phyloP scores from a whole-genome alignment of 2,329 filamentous ascomycete genomes.

The Fusarium sp. region DNA sequence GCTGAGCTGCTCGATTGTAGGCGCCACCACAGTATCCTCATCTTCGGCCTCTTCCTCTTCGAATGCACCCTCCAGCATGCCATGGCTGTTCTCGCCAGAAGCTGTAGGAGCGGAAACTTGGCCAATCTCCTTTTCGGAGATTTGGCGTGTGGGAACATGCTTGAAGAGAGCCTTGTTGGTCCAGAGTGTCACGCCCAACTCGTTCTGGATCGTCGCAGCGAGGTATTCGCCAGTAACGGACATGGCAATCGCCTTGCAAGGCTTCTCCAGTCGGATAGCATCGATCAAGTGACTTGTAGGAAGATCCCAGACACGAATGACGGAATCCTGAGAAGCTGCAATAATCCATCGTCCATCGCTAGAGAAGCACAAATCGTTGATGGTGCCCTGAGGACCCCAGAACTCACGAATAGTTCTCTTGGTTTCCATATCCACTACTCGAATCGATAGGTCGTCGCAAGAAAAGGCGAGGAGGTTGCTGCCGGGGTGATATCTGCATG shows the following conservation, averaged over 20 bases:
- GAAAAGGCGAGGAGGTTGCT: slow-evolving; percentile 89
- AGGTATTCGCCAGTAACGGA: slow-evolving; percentile 92
- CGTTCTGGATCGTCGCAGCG: slow-evolving; percentile 85
- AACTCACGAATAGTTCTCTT: slow-evolving; percentile 92
- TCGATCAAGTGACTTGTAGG: slow-evolving; percentile 96
- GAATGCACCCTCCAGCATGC: slow-evolving; percentile 80
- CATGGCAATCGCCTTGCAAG: slow-evolving; percentile 87
- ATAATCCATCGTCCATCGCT: slow-evolving; percentile 94
- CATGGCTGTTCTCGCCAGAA: slow-evolving; percentile 84
- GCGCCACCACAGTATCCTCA: slow-evolving; percentile 65
- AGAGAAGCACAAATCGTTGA: slow-evolving; percentile 90
- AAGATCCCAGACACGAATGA: slow-evolving; percentile 92
- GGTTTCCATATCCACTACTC: slow-evolving; percentile 90
- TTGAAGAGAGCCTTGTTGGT: slow-evolving; percentile 93
- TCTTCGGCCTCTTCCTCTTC: slow-evolving; percentile 65
- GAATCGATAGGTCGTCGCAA: slow-evolving; percentile 88
- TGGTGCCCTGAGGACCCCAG: slow-evolving; percentile 78
- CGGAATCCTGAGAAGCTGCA: slow-evolving; percentile 82
- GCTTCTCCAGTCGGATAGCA: slow-evolving; percentile 81
- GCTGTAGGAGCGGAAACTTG: slow-evolving; percentile 75
- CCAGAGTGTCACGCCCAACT: slow-evolving; percentile 93
- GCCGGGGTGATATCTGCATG: slow-evolving; percentile 81
- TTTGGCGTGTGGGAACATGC: slow-evolving; percentile 85
- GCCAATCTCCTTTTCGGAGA: slow-evolving; percentile 79
- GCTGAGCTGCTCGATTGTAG: slow-evolving; percentile 79